Base-by-base conservation (phyloP, 2,329 filamentous ascomycete genomes). In the Fusarium siculi region DNA sequence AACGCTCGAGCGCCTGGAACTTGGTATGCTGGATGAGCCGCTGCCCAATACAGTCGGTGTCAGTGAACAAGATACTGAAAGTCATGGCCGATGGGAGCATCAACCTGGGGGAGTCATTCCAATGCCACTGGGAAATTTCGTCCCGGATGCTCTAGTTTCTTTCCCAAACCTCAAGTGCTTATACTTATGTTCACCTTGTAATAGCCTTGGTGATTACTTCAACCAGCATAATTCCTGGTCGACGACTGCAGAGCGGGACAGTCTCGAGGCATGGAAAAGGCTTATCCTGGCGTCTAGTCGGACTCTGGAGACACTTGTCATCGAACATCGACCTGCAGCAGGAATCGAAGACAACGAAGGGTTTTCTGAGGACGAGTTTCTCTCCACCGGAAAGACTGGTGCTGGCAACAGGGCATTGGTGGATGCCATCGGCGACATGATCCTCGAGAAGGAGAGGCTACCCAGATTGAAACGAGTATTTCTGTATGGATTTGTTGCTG, bases 21-120 rank as follows among this genome's bases (percentile, higher is more conserved):
- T 76, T 7, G 72, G 68, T 2, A 36, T 76, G 15, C 15, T 76
- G 2, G 63, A 70, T n/a, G 18, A 14, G 5, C 72, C 74, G 2
- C 44, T 64, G 5, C 39, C 52, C 1, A 30, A 15, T 0, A 2
- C 21, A 3, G 4, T 19, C 9, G 25, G 11, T 4, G n/a, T 61
- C 4, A 30, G 21, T 1, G 16, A 12, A 14, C 61, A 28, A 4
- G 57, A 37, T 5, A 15, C 32, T 2, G 12, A 5, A 6, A 56
- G 46, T 25, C 49, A 16, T 12, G 50, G 32, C 2, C 60, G 32
- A 6, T n/a, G 49, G 21, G n/a, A 6, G 4, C 10, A 15, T 0
- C 9, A 25, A 15, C n/a, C 16, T 1, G 28, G 58, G 1, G 36
- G 34, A 16, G 30, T 73, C 4, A 65, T 70, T 7, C 68, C 71